Percentiles rank a stretch among this genome's conserved stretches.
phyloP scores from a whole-genome alignment of 768 basidiomycete genomes.

The Lactarius indigo region DNA sequence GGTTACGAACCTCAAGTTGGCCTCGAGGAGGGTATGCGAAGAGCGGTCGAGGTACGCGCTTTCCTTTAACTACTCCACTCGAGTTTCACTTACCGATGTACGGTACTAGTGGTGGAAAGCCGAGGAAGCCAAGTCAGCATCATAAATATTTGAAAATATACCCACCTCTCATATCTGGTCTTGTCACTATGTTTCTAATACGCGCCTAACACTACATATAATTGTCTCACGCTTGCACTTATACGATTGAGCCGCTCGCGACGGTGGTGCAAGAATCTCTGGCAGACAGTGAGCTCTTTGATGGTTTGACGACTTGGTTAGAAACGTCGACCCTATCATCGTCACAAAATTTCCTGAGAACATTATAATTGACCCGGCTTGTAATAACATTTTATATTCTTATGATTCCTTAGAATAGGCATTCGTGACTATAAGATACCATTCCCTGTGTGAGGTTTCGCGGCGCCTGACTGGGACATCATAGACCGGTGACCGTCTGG shows the following conservation, averaged over 20 bases:
- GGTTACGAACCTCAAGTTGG: conserved; percentile 93
- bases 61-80: background rate
- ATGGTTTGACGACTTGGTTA: background rate
- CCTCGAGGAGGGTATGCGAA: conserved; percentile 80
- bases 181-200: background rate
- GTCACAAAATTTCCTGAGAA: background rate
- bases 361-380: background rate
- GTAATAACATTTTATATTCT: background rate
- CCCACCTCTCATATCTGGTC: background rate
- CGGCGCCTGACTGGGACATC: background rate
- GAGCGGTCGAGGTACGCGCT: conserved; percentile 67
- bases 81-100: background rate
- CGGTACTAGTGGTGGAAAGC: conserved; percentile 25
- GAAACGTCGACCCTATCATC: background rate
- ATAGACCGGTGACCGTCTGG: too few relatives aligned
- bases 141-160: conserved; percentile 6
- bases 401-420: background rate
- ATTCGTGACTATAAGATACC: background rate
- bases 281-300: background rate
- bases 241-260: background rate
- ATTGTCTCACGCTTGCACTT: background rate
- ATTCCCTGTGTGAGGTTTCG: background rate
- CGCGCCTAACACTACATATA: background rate
- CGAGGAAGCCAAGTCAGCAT: conserved; percentile 22
- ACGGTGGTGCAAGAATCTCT: background rate